phyloP scores from a whole-genome alignment of 768 basidiomycete species.

The Lactifluus pinguis region DNA sequence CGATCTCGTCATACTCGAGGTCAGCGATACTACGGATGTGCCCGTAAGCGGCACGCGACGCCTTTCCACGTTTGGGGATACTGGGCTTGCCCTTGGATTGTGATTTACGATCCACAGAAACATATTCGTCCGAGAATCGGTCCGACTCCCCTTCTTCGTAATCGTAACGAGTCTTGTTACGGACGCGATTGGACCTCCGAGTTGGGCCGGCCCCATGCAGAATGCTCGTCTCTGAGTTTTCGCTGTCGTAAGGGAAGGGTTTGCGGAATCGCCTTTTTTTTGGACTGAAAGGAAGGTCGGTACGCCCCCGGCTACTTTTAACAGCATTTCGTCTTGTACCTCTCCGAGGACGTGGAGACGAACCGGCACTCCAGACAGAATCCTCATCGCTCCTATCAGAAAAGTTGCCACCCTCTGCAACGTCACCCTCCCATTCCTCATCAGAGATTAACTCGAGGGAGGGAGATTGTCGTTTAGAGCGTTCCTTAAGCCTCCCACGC shows the following conservation, averaged over 20 bases:
- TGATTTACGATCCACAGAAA: constrained; percentile 33
- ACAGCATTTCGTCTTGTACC: constrained; percentile 15
- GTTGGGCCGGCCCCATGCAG: constrained; percentile 19
- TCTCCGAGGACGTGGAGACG: constrained; percentile 3
- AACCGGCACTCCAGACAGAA: constrained; percentile 13
- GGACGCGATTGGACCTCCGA: constrained; percentile 43
- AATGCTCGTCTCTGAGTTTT: constrained; percentile 25
- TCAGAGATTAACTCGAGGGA: constrained; percentile 22
- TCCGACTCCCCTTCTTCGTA: constrained; percentile 20
- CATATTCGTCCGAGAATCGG: neutral
- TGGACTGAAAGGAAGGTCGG: constrained; percentile 57
- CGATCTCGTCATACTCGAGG: constrained; percentile 43
- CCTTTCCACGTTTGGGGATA: constrained; percentile 27
- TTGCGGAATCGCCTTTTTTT: constrained; percentile 43
- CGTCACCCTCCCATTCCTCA: constrained; percentile 28
- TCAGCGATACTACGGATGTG: constrained; percentile 35
- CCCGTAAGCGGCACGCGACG: constrained; percentile 42
- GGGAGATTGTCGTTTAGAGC: neutral
- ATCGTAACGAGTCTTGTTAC: constrained; percentile 31
- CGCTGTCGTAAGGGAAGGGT: constrained; percentile 31
- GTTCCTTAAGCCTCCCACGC: constrained; percentile 13
- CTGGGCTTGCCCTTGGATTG: constrained; percentile 19
- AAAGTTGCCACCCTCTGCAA: constrained; percentile 11
- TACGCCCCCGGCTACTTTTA: constrained; percentile 9
- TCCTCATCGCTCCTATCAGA: constrained; percentile 13